Evolutionary conservation across 305 asterid species (phyloP), one percentile per base, ranked within the genome.

Genomic region (Striga hermonthica): DNA sequence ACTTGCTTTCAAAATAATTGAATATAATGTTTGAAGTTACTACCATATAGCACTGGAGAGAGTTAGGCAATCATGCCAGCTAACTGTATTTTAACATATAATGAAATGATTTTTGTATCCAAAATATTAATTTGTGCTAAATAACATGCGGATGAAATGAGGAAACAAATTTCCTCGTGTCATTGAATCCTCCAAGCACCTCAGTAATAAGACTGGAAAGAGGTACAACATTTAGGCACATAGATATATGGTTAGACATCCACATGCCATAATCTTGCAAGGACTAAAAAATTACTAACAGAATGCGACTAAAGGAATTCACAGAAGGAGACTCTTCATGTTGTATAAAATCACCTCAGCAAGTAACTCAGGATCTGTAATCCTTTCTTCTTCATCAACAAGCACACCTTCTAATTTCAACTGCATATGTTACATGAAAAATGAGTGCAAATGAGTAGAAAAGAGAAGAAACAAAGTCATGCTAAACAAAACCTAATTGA

Each of bases 371-470:
- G 83, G 87, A 52, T 90, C 96, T 13, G 90, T 71, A 65, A 93
- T 79, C 74, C 87, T 81, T 78, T 84, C 96, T 75, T 93, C 96
- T 75, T 81, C 94, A 71, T 90, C 96, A 67, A 83, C 81, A 70
- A 74, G 79, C 62, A 80, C 60, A 10, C 90, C 95, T 82, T 84
- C 90, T 77, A 90, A 78, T 82, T 81, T 87, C 77, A 86, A 38
- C 98, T 92, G 66, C 67, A 75, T 55, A 59, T 16, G 69, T 58
- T 57, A 41, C 39, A 44, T 8, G 68, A 34, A 45, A 69, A 64
- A 38, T 45, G 13, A 62, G 60, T 56, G 61, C 50, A 54, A 71
- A 59, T 31, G 6, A 48, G 14, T 43, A 44, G 38, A 16, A 9
- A 41, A 0, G 16, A 53, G 4, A 6, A 64, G 36, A 60, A 28